Base-by-base conservation (phyloP, 2,329 filamentous ascomycete species). In the Calonectria pauciramosa region DNA sequence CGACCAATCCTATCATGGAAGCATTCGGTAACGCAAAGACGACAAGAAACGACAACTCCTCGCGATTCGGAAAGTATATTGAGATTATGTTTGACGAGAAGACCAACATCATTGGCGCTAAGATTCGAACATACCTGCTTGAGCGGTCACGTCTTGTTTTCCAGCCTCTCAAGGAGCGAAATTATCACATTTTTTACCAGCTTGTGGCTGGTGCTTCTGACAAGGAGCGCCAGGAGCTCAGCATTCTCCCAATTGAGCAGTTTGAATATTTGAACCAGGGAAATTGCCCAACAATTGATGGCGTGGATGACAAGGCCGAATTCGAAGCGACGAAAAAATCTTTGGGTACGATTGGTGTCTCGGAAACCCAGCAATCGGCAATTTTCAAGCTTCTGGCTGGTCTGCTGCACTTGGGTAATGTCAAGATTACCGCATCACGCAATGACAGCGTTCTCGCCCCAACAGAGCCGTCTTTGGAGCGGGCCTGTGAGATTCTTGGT, bases 121-220 rank as follows among this genome's bases (percentile, higher is more conserved):
- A 97, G 88, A 99, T 99, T 83, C 92, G 97, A 81, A 98, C 96
- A 71, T 99, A 99, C 83, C 89, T 99, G 79, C 89, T 99, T 56
- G 97, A 99, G 86, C 94, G 97, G 75, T 99, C 97, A 76, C 94
- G 97, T 87, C 89, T 99, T 81, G 97, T 99, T 23, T 99, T 99
- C 86, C 97, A 99, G 84, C 97, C 97, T 52, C 89, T 98, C 77
- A 99, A 98, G 87, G 97, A 99, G 88, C 92, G 97, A 79, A 99
- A 99, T 85, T 99, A 99, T 87, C 97, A 99, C 86, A 96, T 99
- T 82, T 99, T 99, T 88, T 99, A 99, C 86, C 97, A 99, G 86
- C 91, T 99, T 67, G 93, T 98, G 59, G 96, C 96, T 65, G 97
- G 97, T 83, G 94, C 96, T n/a, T 93, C 95, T 2, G 95, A 98